These are phyloP conservation scores for Drechslera avenae DNA, from an alignment of 2,329 filamentous ascomycete genomes.

Conservation along the genomic window DNA sequence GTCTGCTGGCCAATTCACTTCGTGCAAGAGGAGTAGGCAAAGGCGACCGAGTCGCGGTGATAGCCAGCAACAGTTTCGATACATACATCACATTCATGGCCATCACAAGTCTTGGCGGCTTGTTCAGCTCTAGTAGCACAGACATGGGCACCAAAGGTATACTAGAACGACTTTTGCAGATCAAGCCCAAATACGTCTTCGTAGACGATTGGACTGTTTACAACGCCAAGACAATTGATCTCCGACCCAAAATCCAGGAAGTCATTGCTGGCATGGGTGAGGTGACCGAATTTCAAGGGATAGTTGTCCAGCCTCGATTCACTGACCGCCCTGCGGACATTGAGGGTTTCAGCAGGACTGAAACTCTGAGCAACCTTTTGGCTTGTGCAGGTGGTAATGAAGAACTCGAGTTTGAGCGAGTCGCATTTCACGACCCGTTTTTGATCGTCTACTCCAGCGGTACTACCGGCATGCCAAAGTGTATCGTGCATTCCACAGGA, in stretches of 20 bases:
- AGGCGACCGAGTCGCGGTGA: constrained; percentile 76
- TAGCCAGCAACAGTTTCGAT: constrained; percentile 76
- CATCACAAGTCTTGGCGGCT: constrained; percentile 69
- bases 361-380: constrained; percentile 52
- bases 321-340: constrained; percentile 62
- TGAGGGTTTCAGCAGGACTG: constrained; percentile 56
- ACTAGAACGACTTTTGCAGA: constrained; percentile 74
- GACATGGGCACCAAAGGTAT: constrained; percentile 84
- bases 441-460: constrained; percentile 79
- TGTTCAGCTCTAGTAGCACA: constrained; percentile 78
- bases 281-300: constrained; percentile 64
- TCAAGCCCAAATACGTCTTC: constrained; percentile 79
- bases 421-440: constrained; percentile 75
- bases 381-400: constrained; percentile 45
- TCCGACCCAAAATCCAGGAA: constrained; percentile 72
- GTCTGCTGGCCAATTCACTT: constrained; percentile 68
- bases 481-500: constrained; percentile 79
- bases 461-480: constrained; percentile 83
- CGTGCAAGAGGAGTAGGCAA: constrained; percentile 66
- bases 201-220: constrained; percentile 81
- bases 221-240: constrained; percentile 75
- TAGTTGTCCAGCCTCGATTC: constrained; percentile 72
- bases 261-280: constrained; percentile 67
- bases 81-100: constrained; percentile 75
- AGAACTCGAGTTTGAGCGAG: constrained; percentile 60